These are phyloP conservation scores for Penicillium oxalicum DNA, from an alignment of 2,329 filamentous ascomycete genomes.

Conservation along the genomic window DNA sequence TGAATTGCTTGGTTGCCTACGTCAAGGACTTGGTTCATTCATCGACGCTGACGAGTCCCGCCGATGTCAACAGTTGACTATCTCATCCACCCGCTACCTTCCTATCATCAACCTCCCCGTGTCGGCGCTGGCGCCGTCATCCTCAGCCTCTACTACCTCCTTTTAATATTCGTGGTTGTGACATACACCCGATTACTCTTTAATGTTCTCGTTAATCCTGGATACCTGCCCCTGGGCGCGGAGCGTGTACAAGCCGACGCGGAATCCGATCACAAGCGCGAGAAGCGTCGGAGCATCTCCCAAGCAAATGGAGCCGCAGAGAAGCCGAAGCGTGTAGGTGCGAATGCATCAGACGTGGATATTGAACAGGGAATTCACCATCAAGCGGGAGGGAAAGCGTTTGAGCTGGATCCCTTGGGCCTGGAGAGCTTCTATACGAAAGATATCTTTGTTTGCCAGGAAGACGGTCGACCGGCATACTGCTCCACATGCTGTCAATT, in stretches of 20 bases:
- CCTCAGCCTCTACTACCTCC: conserved; percentile 64
- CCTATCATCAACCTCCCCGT: conserved; percentile 39
- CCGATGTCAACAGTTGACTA: conserved; percentile 56
- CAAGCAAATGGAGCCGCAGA: conserved; percentile 20
- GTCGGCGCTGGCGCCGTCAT: conserved; percentile 60
- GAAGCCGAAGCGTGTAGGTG: conserved; percentile 11
- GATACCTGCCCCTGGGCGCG: conserved; percentile 62
- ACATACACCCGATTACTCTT: conserved; percentile 68
- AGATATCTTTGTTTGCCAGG: conserved; percentile 77
- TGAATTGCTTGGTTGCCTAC: not conserved
- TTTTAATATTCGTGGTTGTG: conserved; percentile 60
- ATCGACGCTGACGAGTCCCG: conserved; percentile 1
- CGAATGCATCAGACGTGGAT: conserved; percentile 15
- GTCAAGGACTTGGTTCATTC: not conserved
- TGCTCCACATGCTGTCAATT: conserved; percentile 78
- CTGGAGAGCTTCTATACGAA: conserved; percentile 73
- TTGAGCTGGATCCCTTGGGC: conserved; percentile 56
- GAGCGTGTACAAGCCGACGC: conserved; percentile 28
- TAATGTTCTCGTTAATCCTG: conserved; percentile 64
- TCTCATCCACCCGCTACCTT: conserved; percentile 51
- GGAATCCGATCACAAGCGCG: conserved; percentile 12
- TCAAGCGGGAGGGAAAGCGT: conserved; percentile 21
- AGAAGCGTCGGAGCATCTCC: conserved; percentile 18
- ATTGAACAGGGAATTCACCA: conserved; percentile 23
- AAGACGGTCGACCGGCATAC: conserved; percentile 77